A percentile compares a stretch with the other conserved stretches of the same genome.
These are phyloP conservation scores for Thermoascus crustaceus DNA, from an alignment of 2,329 filamentous ascomycete genomes.

Conservation along the genomic window DNA sequence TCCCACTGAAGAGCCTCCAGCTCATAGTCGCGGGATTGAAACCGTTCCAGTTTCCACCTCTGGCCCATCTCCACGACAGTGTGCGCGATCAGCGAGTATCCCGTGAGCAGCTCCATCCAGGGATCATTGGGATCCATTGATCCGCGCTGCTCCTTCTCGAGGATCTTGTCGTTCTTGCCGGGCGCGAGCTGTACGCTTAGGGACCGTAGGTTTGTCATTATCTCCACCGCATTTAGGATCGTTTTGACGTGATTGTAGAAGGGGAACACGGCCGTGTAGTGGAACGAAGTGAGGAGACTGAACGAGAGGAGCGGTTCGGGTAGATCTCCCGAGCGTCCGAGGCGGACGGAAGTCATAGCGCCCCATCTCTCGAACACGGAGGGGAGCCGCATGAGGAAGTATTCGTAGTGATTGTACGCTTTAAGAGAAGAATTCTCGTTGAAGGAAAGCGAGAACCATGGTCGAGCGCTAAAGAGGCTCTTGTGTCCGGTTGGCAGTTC, in stretches of 20 bases:
- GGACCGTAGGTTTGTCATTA: conserved; percentile 44
- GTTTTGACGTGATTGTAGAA: conserved; percentile 52
- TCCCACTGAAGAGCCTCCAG: conserved; percentile 22
- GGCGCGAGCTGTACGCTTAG: conserved; percentile 49
- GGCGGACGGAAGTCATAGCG: conserved; percentile 30
- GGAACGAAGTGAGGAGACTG: conserved; percentile 34
- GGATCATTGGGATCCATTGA: conserved; percentile 36
- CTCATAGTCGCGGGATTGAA: conserved; percentile 24
- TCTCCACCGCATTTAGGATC: conserved; percentile 36
- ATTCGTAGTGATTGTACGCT: conserved; percentile 64
- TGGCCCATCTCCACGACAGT: conserved; percentile 20
- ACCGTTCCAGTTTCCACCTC: conserved; percentile 15
- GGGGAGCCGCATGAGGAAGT: conserved; percentile 57
- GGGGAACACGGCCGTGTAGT: conserved; percentile 61
- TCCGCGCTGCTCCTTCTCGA: conserved; percentile 32
- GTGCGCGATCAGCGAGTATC: conserved; percentile 41
- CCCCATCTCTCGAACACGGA: conserved; percentile 48
- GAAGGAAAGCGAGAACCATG: conserved; percentile 58
- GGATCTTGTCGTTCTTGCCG: conserved; percentile 22
- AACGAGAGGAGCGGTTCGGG: conserved; percentile 39
- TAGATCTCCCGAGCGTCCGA: conserved; percentile 16
- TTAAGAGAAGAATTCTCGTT: conserved; percentile 70
- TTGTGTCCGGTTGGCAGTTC: conserved; percentile 11
- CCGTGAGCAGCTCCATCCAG: conserved; percentile 49
- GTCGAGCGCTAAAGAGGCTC: conserved; percentile 49